Percentiles rank a stretch among this genome's conserved stretches.
phyloP scores from a whole-genome alignment of 805 yeast species.

The Starmerella gropengiesseri region DNA sequence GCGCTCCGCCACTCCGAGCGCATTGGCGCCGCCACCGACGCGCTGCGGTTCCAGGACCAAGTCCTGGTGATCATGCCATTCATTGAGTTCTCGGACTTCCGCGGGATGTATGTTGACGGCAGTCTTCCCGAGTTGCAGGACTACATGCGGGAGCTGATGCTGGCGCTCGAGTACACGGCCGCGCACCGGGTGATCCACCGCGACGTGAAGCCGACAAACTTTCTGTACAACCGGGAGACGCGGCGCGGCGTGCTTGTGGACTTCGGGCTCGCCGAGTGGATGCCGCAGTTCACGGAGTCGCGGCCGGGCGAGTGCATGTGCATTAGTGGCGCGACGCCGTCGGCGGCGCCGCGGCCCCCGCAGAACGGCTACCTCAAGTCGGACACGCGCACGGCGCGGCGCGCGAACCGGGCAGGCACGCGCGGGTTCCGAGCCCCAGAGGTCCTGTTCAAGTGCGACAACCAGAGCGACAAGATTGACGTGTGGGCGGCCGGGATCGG shows the following conservation, averaged over 20 bases:
- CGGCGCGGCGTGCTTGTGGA: slow-evolving; percentile 77
- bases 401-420: slow-evolving; percentile 96
- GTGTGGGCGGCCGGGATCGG: slow-evolving; percentile 92
- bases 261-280: slow-evolving; percentile 78
- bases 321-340: slow-evolving; percentile 20
- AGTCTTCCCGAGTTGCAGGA: slow-evolving; percentile 68
- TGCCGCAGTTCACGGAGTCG: slow-evolving; percentile 20
- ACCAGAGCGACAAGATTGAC: slow-evolving; percentile 73
- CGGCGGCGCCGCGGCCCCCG: slow-evolving; percentile 25
- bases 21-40: slow-evolving; percentile 85
- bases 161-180: slow-evolving; percentile 68
- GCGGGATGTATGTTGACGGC: slow-evolving; percentile 72
- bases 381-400: slow-evolving; percentile 75
- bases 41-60: slow-evolving; percentile 78
- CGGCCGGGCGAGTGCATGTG: slow-evolving; percentile 20
- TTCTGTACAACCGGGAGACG: slow-evolving; percentile 53
- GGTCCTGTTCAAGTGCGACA: slow-evolving; percentile 73
- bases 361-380: slow-evolving; percentile 71
- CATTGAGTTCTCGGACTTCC: slow-evolving; percentile 80
- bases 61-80: slow-evolving; percentile 87
- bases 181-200: slow-evolving; percentile 72
- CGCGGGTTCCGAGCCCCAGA: slow-evolving; percentile 94
- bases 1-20: slow-evolving; percentile 37
- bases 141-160: slow-evolving; percentile 69
- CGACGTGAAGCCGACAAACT: slow-evolving; percentile 81